Evolutionary conservation across 257 asterid genomes (phyloP).

Genomic region (Leptodermis oblonga): DNA sequence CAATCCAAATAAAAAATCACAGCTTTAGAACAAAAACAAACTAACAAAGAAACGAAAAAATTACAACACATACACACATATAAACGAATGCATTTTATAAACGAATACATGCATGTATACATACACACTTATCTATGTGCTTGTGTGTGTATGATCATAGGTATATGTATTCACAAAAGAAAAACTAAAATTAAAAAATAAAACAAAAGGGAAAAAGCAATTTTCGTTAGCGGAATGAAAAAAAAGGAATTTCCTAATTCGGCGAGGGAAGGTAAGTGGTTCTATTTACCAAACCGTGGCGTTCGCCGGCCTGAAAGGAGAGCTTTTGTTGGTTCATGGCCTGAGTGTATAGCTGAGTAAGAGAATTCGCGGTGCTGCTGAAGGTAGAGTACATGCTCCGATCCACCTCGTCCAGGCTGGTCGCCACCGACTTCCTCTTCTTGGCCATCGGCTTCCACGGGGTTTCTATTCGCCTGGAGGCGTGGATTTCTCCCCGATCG

Average conservation of each 20-base stretch:
- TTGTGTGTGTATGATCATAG: not conserved
- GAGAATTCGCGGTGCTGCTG: constrained; percentile 87
- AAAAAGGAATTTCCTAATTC: not conserved
- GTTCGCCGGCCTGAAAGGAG: constrained; percentile 91
- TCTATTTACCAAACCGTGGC: constrained; percentile 56
- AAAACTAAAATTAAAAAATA: not conserved
- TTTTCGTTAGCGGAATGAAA: not conserved
- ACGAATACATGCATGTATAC: not conserved
- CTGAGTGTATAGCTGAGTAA: constrained; percentile 85
- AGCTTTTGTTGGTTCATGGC: constrained; percentile 87
- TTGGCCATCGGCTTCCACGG: constrained; percentile 47
- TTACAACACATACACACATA: not conserved
- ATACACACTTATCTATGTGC: not conserved
- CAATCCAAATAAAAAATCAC: not conserved
- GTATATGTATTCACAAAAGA: not conserved
- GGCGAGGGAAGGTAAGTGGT: not conserved
- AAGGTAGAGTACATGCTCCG: constrained; percentile 84
- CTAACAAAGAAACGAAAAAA: not conserved
- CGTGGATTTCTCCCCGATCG: not conserved
- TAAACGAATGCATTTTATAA: not conserved
- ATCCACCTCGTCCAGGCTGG: constrained; percentile 91
- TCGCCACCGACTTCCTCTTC: constrained; percentile 85
- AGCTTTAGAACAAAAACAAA: constrained; percentile 5
- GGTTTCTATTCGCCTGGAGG: not conserved
- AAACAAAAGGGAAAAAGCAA: not conserved